These are phyloP conservation scores for Hevea brasiliensis DNA, from an alignment of 345 rosid genomes.

Conservation along the genomic window DNA sequence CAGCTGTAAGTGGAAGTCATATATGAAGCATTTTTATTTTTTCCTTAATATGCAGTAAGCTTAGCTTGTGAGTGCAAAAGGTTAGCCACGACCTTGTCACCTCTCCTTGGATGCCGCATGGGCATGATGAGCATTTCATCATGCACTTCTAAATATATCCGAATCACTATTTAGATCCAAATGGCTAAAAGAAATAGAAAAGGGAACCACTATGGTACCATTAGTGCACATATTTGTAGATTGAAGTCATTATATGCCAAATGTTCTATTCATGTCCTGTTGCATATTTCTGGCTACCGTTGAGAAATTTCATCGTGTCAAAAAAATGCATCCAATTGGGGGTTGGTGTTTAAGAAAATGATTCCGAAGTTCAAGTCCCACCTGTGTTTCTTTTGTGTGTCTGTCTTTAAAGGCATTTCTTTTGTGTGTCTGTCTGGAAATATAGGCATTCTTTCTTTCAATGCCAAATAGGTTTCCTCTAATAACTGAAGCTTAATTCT, in stretches of 20 bases:
- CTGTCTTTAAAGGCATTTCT: too few species aligned
- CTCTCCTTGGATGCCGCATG: neutral
- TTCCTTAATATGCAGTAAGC: neutral
- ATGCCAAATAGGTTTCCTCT: neutral
- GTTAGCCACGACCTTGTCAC: neutral
- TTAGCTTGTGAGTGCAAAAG: neutral
- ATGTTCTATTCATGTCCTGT: neutral
- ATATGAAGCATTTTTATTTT: neutral
- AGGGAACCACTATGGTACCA: too few species aligned
- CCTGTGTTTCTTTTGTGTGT: neutral
- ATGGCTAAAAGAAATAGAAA: neutral
- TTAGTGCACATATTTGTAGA: neutral
- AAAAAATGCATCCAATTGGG: too few species aligned
- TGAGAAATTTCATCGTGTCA: neutral
- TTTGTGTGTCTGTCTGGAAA: too few species aligned
- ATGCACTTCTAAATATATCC: neutral
- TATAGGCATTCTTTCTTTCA: too few species aligned
- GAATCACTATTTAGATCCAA: neutral
- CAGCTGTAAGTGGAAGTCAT: conserved; percentile 45
- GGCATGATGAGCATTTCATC: neutral
- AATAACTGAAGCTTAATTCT: neutral
- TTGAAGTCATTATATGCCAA: neutral
- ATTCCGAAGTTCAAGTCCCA: too few species aligned
- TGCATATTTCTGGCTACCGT: neutral
- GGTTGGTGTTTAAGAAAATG: too few species aligned